Percentiles rank a stretch among this genome's conserved stretches.
phyloP scores from a whole-genome alignment of 805 yeast genomes.

The Candida taoyuanica region DNA sequence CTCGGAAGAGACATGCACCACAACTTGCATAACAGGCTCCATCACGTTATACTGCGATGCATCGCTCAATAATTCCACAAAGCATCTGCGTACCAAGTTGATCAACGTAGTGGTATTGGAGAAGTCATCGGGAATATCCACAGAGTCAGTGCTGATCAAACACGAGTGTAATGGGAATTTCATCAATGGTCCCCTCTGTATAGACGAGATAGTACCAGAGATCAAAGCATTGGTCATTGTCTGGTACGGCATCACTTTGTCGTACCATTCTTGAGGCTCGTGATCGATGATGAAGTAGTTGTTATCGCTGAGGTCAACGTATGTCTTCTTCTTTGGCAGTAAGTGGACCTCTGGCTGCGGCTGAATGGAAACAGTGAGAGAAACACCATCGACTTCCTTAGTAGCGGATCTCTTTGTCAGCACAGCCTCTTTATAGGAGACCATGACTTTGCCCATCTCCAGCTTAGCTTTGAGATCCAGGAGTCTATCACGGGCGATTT shows the following conservation, averaged over 20 bases:
- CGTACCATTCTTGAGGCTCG: slow-evolving; percentile 22
- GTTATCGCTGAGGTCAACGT: slow-evolving; percentile 30
- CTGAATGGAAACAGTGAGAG: slow-evolving; percentile 30
- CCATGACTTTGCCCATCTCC: slow-evolving; percentile 77
- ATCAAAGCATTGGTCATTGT: slow-evolving; percentile 46
- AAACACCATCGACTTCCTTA: slow-evolving; percentile 23
- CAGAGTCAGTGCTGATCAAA: slow-evolving; percentile 47
- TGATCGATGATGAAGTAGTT: slow-evolving; percentile 32
- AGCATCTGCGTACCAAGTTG: slow-evolving; percentile 41
- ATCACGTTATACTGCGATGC: slow-evolving; percentile 45
- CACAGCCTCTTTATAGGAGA: slow-evolving; percentile 80
- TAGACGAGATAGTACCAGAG: slow-evolving; percentile 55
- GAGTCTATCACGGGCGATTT: slow-evolving; percentile 78
- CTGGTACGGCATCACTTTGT: slow-evolving; percentile 46
- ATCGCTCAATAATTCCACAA: slow-evolving; percentile 35
- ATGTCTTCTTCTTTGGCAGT: slow-evolving; percentile 25
- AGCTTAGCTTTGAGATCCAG: slow-evolving; percentile 79
- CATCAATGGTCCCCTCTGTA: slow-evolving; percentile 58
- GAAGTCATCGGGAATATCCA: slow-evolving; percentile 47
- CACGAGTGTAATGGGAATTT: slow-evolving; percentile 57
- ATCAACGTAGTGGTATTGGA: slow-evolving; percentile 36
- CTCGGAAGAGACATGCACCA: slow-evolving; percentile 60
- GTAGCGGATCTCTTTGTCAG: slow-evolving; percentile 11
- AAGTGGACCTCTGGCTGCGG: slow-evolving; percentile 26
- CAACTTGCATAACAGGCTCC: slow-evolving; percentile 86